A percentile compares a stretch with the other conserved stretches of the same genome.
Evolutionary conservation across 345 rosid genomes (phyloP).

Genomic region (Arabidopsis arenosa): DNA sequence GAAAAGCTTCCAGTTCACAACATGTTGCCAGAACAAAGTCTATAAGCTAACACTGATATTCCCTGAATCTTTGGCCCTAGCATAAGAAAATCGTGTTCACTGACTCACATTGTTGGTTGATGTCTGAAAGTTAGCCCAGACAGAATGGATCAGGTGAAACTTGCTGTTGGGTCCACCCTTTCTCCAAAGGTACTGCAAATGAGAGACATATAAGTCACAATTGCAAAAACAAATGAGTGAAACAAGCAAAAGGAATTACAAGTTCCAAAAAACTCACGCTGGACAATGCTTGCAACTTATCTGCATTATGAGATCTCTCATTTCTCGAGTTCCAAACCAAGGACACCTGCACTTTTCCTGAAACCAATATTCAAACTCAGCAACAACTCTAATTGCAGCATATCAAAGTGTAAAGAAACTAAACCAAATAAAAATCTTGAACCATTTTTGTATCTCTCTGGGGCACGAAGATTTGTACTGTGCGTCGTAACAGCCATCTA

Average conservation of each 20-base stretch:
- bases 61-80: background rate
- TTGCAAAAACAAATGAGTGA: background rate
- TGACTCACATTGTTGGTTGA: conserved; percentile 85
- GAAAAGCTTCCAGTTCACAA: conserved; percentile 4
- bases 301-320: conserved; percentile 70
- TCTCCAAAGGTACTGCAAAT: conserved; percentile 83
- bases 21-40: conserved; percentile 1
- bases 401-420: background rate
- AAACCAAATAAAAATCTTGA: conserved; percentile 19
- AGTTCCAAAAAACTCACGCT: conserved; percentile 52
- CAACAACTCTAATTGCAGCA: conserved; percentile 3
- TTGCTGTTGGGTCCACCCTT: conserved; percentile 75
- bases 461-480: conserved; percentile 74
- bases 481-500: conserved; percentile 96
- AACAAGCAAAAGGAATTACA: background rate
- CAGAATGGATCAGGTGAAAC: conserved; percentile 70
- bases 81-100: conserved; percentile 10
- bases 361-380: conserved; percentile 32
- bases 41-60: background rate
- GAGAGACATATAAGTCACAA: conserved; percentile 9
- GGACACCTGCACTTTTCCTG: conserved; percentile 89
- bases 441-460: conserved; percentile 89
- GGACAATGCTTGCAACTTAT: conserved; percentile 76
- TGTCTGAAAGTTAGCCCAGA: conserved; percentile 99
- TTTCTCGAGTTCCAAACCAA: conserved; percentile 95